Evolutionary conservation across 2,329 filamentous ascomycete genomes (phyloP).

Genomic region (Aspergillus sp.): DNA sequence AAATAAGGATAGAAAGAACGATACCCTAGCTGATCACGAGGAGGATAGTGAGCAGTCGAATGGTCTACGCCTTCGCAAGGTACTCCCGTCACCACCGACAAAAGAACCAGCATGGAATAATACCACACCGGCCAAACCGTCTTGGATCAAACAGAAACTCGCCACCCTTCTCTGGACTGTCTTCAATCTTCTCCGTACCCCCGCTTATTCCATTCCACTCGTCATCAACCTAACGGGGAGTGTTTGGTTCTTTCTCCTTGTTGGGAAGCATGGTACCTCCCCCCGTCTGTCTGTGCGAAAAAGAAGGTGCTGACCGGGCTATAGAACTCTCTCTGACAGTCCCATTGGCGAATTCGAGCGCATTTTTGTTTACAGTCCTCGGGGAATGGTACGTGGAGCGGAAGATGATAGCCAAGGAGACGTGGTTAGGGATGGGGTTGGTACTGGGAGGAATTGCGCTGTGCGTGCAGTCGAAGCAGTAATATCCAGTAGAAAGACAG

Average conservation of each 20-base stretch:
- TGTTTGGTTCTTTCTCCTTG: slow-evolving; percentile 92
- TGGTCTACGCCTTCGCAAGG: too few relatives aligned
- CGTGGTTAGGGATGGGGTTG: slow-evolving; percentile 72
- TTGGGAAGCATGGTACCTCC: slow-evolving; percentile 74
- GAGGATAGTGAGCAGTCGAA: slow-evolving; percentile 1
- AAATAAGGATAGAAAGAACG: slow-evolving; percentile 8
- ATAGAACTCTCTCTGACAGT: slow-evolving; percentile 86
- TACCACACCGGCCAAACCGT: slow-evolving; percentile 21
- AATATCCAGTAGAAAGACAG: background rate
- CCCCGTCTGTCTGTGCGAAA: background rate
- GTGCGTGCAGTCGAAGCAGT: slow-evolving; percentile 59
- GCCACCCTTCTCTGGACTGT: slow-evolving; percentile 66
- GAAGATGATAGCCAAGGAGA: slow-evolving; percentile 83
- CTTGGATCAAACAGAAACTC: slow-evolving; percentile 57
- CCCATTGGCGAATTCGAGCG: slow-evolving; percentile 87
- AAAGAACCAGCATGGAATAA: slow-evolving; percentile 21
- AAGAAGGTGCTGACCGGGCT: background rate
- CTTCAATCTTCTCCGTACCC: slow-evolving; percentile 69
- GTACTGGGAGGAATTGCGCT: slow-evolving; percentile 74
- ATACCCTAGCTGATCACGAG: slow-evolving; percentile 14
- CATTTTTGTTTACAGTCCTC: slow-evolving; percentile 91
- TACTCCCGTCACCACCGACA: background rate
- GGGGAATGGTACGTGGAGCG: slow-evolving; percentile 93
- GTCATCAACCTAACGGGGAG: slow-evolving; percentile 86
- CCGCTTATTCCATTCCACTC: slow-evolving; percentile 76